Evolutionary conservation across 441 rosid species (phyloP), one percentile per base, ranked within the genome.

Genomic region (Populus hybrid): DNA sequence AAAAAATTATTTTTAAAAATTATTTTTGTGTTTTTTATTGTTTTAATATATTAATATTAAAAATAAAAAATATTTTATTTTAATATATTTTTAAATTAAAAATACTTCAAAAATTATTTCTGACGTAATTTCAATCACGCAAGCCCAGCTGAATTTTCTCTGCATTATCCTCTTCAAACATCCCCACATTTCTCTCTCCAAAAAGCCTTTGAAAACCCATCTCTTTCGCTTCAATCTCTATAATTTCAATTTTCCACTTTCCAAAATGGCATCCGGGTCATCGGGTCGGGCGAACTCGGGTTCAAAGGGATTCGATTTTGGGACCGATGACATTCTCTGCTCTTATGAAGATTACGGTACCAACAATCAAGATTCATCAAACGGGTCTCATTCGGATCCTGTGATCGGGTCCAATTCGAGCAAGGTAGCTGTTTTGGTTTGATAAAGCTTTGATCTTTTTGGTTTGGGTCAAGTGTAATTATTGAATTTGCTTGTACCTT

Each of bases 281-380:
- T 87, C 95, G 75, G 96, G 89, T 82, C 86, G 91, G 84, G 82
- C 84, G 79, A 88, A 84, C 76, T 79, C 93, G 50, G 90, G 89
- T 73, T 83, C 95, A 61, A 92, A 91, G 79, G 97, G 92, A 2
- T 95, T 93, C 83, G 97, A 93, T 90, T 95, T 95, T 46, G 94
- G 86, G 8, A 82, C 99, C 76, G 97, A 93, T 86, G 99, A 95
- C 78, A 95, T 95, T 80, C 98, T 95, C 80, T 93, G 94, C 89
- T 91, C 99, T 16, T 94, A 92, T 83, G 93, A 93, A 42, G 97
- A 92, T 77, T 92, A 81, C 82, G 80, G 82, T 70, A 87, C 87
- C 82, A 42, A 61, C 26, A 88, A 88, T 80, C 95, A 89, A 83
- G 97, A 94, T 71, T 76, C 93, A 1, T 71, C 96, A 64, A 91